Conservation (phyloP, 2,329 filamentous ascomycete species). For the Myriosclerotinia curreyana region DNA sequence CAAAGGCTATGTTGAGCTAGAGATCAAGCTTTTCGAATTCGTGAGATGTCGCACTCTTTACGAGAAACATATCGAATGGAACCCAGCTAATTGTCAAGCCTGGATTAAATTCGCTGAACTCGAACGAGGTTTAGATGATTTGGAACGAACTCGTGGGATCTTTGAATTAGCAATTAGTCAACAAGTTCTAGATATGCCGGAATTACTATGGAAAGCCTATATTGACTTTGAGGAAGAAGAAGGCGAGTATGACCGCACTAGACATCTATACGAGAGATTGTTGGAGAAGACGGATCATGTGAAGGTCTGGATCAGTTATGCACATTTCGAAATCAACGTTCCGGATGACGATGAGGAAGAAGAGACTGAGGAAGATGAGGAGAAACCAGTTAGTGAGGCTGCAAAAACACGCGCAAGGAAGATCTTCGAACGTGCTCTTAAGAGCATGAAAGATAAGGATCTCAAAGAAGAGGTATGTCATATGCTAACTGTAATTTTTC, state of each 20-base stretch:
- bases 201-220: conserved; percentile 95
- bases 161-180: conserved; percentile 88
- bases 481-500: background rate
- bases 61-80: conserved; percentile 91
- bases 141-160: conserved; percentile 83
- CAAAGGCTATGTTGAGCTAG: conserved; percentile 87
- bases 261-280: conserved; percentile 82
- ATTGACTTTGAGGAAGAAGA: conserved; percentile 99
- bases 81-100: conserved; percentile 82
- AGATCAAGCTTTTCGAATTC: conserved; percentile 93
- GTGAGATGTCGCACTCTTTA: conserved; percentile 85
- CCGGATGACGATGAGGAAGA: conserved; percentile 69
- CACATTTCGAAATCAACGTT: conserved; percentile 96
- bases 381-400: conserved; percentile 70
- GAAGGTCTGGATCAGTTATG: conserved; percentile 98
- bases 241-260: conserved; percentile 80
- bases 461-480: conserved; percentile 75
- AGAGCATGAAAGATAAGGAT: conserved; percentile 82
- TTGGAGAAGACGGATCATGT: conserved; percentile 95
- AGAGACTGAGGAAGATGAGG: conserved; percentile 52
- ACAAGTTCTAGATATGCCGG: conserved; percentile 88
- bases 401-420: conserved; percentile 79
- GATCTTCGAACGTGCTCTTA: conserved; percentile 82
- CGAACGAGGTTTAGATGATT: conserved; percentile 85
- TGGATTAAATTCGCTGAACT: conserved; percentile 97